Base-by-base conservation (phyloP, 371 early-diverging fungal species). In the Enteropsectra breve region DNA sequence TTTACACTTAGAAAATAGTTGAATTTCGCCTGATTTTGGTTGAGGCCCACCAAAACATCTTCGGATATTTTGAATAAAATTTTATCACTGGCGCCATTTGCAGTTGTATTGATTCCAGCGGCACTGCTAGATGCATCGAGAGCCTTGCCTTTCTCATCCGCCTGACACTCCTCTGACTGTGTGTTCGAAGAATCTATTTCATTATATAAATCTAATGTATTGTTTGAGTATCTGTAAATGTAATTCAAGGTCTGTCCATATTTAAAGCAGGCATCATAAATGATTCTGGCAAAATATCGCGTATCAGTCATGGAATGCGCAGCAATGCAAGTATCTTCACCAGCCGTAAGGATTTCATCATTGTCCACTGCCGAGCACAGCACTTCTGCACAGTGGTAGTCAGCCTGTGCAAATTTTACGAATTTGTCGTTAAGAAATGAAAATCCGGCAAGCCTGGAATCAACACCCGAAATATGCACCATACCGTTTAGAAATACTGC, bases 381-480 rank as follows among this genome's bases (percentile, higher is more conserved):
- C 28, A 72, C 66, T 38, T 69, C 66, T n/a, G 58, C 58, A 43
- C 37, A 48, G 53, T 70, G 70, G 0, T 38, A 28, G 36, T 63
- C 66, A 18, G 52, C 26, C 40, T 70, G 70, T 21, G 49, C 52
- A 1, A 36, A 30, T 30, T 66, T 70, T 45, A 60, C 33, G 56
- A 67, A 58, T 24, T 57, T 38, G 23, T 40, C 34, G 8, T 58
- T 58, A 28, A 29, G 52, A 18, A 46, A 43, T 57, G 43, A 49
- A 32, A 46, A 63, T 23, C 52, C 49, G 24, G 65, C 38, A 15
- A 70, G 23, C 34, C 70, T 56, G 13, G 68, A 68, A 18, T 70
- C 70, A 21, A 26, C 60, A 0, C 70, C 70, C 13, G 66, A 70
- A 13, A 65, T 21, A 37, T 70, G 66, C n/a, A 66, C 21, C 28